A percentile compares a stretch with the other conserved stretches of the same genome.
Conservation (phyloP, 805 yeast genomes). For the Saturnispora kantuleensis region DNA sequence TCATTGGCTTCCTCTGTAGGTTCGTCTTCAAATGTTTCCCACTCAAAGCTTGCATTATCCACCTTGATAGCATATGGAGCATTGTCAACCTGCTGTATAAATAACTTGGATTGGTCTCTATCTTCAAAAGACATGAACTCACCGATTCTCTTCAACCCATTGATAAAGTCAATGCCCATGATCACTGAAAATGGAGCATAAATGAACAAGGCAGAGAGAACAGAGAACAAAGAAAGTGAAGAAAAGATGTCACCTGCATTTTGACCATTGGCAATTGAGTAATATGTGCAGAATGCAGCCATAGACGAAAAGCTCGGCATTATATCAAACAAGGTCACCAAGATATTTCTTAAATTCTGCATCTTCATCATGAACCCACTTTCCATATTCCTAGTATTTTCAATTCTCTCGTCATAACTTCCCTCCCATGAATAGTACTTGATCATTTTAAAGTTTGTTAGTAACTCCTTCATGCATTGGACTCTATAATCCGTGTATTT, state of each 20-base stretch:
- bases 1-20: slow-evolving; percentile 13
- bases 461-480: slow-evolving; percentile 62
- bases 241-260: slow-evolving; percentile 57
- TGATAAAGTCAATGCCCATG: slow-evolving; percentile 51
- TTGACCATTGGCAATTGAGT: slow-evolving; percentile 27
- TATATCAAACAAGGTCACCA: slow-evolving; percentile 49
- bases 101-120: slow-evolving; percentile 28
- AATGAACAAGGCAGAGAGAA: slow-evolving; percentile 50
- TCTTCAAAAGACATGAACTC: slow-evolving; percentile 34
- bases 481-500: slow-evolving; percentile 69
- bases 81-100: slow-evolving; percentile 13
- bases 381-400: slow-evolving; percentile 48
- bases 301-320: slow-evolving; percentile 60
- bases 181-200: slow-evolving; percentile 61
- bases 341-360: slow-evolving; percentile 51
- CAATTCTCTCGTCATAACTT: slow-evolving; percentile 53
- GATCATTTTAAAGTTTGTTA: slow-evolving; percentile 67
- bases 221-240: slow-evolving; percentile 55
- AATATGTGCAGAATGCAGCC: slow-evolving; percentile 37
- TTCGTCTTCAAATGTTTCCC: slow-evolving; percentile 41
- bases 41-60: slow-evolving; percentile 51
- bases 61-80: slow-evolving; percentile 38
- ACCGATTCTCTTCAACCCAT: slow-evolving; percentile 51
- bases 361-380: slow-evolving; percentile 46
- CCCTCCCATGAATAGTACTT: slow-evolving; percentile 87